A percentile compares a stretch with the other conserved stretches of the same genome.
Conservation (phyloP, 176 grass and related monocot species). For the Tillandsia leiboldiana region DNA sequence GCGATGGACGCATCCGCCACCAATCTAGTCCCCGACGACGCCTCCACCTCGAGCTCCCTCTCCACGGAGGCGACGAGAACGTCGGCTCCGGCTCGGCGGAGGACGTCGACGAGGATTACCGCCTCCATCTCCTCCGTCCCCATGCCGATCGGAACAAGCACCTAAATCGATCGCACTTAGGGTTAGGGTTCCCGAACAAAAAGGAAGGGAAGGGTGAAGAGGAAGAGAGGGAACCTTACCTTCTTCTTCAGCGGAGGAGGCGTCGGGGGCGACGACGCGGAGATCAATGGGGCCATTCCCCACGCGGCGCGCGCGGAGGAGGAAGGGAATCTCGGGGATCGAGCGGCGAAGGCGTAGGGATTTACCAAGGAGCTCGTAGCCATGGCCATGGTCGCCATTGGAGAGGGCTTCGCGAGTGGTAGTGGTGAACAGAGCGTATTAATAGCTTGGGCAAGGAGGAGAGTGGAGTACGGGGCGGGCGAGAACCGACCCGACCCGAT, state of each 20-base stretch:
- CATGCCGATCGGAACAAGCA: conserved; percentile 78
- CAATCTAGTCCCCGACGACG: conserved; percentile 55
- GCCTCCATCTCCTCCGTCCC: conserved; percentile 96
- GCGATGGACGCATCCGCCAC: conserved; percentile 58
- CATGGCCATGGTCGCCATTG: conserved; percentile 11
- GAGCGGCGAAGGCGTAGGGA: not conserved
- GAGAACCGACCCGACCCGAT: no score
- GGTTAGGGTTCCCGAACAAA: not conserved
- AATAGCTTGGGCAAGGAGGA: not conserved
- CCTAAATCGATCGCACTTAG: conserved; percentile 19
- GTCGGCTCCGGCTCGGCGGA: conserved; percentile 60
- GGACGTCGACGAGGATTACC: conserved; percentile 52
- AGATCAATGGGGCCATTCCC: not conserved
- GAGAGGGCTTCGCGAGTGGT: not conserved
- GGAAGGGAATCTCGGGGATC: not conserved
- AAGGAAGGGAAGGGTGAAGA: not conserved
- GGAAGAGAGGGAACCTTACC: conserved; percentile 16
- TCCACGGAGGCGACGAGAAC: conserved; percentile 71
- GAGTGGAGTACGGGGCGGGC: not conserved
- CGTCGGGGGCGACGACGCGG: conserved; percentile 4
- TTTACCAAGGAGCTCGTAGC: not conserved
- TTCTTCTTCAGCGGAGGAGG: conserved; percentile 32
- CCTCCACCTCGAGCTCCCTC: conserved; percentile 45
- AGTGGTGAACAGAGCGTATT: not conserved
- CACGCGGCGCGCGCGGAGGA: conserved; percentile 1